These are phyloP conservation scores for Diaporthe aspalathi DNA, from an alignment of 2,329 filamentous ascomycete species.

Conservation along the genomic window DNA sequence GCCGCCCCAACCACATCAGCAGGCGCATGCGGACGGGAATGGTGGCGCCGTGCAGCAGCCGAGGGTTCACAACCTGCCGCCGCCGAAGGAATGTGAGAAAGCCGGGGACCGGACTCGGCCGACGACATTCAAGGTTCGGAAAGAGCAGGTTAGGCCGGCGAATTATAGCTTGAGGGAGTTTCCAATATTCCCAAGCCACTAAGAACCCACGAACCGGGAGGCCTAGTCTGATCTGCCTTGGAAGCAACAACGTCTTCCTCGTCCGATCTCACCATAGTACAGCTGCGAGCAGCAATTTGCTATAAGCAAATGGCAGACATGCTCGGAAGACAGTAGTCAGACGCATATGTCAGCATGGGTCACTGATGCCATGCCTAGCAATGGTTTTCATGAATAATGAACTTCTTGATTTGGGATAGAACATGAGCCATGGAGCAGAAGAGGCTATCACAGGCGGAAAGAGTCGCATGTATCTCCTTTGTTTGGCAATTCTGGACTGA, in stretches of 20 bases:
- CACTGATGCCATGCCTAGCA: not conserved
- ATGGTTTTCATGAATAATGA: constrained; percentile 12
- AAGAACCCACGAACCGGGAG: not conserved
- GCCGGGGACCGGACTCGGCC: not conserved
- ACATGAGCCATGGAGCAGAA: not conserved
- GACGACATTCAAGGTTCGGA: not conserved
- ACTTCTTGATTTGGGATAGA: not conserved
- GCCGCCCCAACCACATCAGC: not conserved
- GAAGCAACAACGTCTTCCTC: not conserved
- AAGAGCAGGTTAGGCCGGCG: not conserved
- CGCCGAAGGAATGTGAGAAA: constrained; percentile 7
- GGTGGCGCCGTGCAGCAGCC: not conserved
- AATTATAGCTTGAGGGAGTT: constrained; percentile 18
- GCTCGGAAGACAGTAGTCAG: not conserved
- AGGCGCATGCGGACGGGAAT: not conserved
- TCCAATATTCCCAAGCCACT: constrained; percentile 5
- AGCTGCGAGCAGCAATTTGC: not conserved
- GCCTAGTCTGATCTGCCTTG: not conserved
- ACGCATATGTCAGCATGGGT: not conserved
- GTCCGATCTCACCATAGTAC: too few species aligned
- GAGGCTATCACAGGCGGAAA: not conserved
- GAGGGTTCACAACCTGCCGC: constrained; percentile 2
- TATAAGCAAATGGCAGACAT: not conserved
- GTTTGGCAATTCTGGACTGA: not conserved
- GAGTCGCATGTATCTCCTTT: not conserved